A percentile compares a stretch with the other conserved stretches of the same genome.
Evolutionary conservation across 768 basidiomycete genomes (phyloP).

Genomic region (Lentinula detonsa): DNA sequence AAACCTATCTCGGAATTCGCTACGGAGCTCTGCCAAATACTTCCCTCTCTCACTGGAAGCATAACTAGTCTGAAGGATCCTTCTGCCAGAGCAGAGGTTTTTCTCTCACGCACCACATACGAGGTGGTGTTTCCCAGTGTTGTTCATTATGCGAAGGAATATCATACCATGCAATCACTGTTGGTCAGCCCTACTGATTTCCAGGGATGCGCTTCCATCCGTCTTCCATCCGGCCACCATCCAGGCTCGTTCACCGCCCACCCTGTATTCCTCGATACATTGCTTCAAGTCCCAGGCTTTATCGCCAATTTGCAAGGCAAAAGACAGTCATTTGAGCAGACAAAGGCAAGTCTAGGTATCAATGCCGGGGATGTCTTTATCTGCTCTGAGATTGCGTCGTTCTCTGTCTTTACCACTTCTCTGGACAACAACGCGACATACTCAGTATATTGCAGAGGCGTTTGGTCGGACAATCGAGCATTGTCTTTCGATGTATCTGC

Average conservation of each 20-base stretch:
- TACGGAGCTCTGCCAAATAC: constrained; percentile 29
- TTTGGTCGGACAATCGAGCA: constrained; percentile 35
- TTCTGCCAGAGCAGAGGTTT: constrained; percentile 31
- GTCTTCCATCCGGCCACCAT: constrained; percentile 28
- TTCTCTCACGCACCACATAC: constrained; percentile 53
- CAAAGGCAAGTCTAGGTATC: constrained; percentile 45
- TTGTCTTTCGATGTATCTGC: constrained; percentile 49
- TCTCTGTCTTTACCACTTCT: constrained; percentile 38
- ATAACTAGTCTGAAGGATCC: constrained; percentile 25
- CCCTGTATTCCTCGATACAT: constrained; percentile 58
- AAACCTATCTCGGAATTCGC: constrained; percentile 22
- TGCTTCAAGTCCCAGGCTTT: constrained; percentile 69
- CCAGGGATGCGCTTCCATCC: constrained; percentile 47
- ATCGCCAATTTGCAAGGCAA: constrained; percentile 51
- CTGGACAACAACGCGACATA: constrained; percentile 37
- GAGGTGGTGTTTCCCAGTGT: constrained; percentile 64
- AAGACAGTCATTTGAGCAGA: neutral
- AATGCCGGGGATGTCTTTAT: constrained; percentile 50
- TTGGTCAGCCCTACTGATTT: constrained; percentile 39
- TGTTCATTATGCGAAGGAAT: constrained; percentile 54
- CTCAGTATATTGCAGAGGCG: constrained; percentile 44
- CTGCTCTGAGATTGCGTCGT: constrained; percentile 47
- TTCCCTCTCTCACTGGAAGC: constrained; percentile 28
- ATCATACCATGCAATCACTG: constrained; percentile 52
- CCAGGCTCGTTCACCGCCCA: constrained; percentile 34